These are phyloP conservation scores for Pulveroboletus sp. DNA, from an alignment of 768 basidiomycete species.

Conservation along the genomic window DNA sequence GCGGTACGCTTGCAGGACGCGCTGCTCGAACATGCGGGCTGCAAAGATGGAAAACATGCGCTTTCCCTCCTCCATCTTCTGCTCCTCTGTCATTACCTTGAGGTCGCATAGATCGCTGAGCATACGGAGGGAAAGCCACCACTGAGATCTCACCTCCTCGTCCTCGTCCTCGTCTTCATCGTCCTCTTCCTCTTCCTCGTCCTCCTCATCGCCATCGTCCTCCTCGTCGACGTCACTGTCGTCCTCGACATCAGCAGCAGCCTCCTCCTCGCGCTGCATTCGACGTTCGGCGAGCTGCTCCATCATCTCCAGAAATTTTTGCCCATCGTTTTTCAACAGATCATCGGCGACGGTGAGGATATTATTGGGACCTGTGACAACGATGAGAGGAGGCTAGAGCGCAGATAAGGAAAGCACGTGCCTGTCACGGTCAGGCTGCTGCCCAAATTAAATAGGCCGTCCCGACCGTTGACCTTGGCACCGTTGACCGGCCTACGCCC, in stretches of 20 bases:
- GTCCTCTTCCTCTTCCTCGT: conserved; percentile 64
- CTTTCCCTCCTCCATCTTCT: conserved; percentile 99
- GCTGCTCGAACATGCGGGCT: conserved; percentile 98
- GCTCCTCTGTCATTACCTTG: conserved; percentile 86
- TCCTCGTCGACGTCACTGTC: conserved; percentile 62
- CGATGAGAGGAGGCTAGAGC: conserved; percentile 19
- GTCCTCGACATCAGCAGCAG: conserved; percentile 55
- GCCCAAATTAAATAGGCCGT: conserved; percentile 77
- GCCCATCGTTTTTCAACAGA: conserved; percentile 95
- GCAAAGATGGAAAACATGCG: conserved; percentile 99
- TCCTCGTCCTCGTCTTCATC: conserved; percentile 49
- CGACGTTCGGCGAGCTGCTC: conserved; percentile 94
- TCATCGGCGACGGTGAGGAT: conserved; percentile 99
- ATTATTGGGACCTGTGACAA: conserved; percentile 68
- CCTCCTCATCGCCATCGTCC: conserved; percentile 55
- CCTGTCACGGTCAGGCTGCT: conserved; percentile 81
- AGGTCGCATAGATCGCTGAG: conserved; percentile 11
- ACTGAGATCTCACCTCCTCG: conserved; percentile 38
- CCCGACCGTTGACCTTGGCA: conserved; percentile 45
- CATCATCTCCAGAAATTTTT: conserved; percentile 99
- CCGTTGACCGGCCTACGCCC: conserved; percentile 42
- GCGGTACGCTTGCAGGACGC: conserved; percentile 92
- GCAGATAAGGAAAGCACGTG: conserved; percentile 33
- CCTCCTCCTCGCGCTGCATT: conserved; percentile 84
- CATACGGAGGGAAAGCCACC: conserved; percentile 1